phyloP scores from a whole-genome alignment of 2,329 filamentous ascomycete genomes.

The Stenocarpella maydis region DNA sequence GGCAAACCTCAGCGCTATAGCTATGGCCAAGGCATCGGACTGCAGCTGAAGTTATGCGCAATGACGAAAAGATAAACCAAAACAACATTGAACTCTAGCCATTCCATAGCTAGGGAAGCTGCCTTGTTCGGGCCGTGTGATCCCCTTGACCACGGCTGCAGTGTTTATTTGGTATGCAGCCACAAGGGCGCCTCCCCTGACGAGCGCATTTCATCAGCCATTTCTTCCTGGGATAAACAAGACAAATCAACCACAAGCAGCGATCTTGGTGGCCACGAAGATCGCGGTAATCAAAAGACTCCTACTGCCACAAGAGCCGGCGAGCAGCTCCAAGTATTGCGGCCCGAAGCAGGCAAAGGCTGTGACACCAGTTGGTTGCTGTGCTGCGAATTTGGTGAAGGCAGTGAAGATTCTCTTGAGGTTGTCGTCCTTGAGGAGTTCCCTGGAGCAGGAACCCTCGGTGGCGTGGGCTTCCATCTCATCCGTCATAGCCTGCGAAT shows the following conservation, averaged over 20 bases:
- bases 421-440: conserved; percentile 56
- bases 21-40: conserved; percentile 60
- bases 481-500: conserved; percentile 44
- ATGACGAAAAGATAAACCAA: conserved; percentile 65
- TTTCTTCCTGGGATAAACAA: conserved; percentile 60
- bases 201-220: conserved; percentile 51
- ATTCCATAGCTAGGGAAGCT: conserved; percentile 52
- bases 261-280: conserved; percentile 62
- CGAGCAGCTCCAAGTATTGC: conserved; percentile 61
- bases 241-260: conserved; percentile 59
- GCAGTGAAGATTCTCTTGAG: conserved; percentile 53
- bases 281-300: conserved; percentile 60
- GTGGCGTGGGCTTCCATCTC: conserved; percentile 58
- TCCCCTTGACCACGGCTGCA: conserved; percentile 52
- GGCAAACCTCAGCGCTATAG: conserved; percentile 58
- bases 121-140: conserved; percentile 43
- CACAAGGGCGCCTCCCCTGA: conserved; percentile 54
- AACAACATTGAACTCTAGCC: conserved; percentile 57
- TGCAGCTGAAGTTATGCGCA: conserved; percentile 59
- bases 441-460: conserved; percentile 51
- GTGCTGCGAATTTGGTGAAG: conserved; percentile 57
- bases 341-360: conserved; percentile 63
- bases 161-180: conserved; percentile 54
- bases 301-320: conserved; percentile 51
- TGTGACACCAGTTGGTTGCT: conserved; percentile 62